Evolutionary conservation across 192 early-diverging fungal genomes (phyloP), one percentile per base, ranked within the genome.

Genomic region (Chytriomyces hyalinus): DNA sequence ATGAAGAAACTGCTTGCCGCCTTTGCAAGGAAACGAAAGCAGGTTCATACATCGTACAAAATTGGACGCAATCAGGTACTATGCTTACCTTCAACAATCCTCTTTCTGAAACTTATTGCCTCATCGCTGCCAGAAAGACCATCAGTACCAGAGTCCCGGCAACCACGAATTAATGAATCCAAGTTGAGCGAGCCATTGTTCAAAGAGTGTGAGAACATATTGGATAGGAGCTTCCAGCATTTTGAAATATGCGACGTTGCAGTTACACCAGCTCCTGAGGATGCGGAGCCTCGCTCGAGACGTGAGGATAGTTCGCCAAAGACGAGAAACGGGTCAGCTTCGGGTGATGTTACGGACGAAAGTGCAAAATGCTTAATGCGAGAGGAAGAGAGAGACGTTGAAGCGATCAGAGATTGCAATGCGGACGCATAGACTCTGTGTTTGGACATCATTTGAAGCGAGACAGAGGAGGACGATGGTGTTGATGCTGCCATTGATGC

Each of bases 171-270:
- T 65, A 15, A 22, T 65, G n/a, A 6, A n/a, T 13, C 11, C 63
- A n/a, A 65, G 26, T 3, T 11, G 11, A 17, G 28, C 3, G 11
- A 26, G 50, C 70, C 10, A n/a, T 51, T 1, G 13, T 22, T n/a
- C 53, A 17, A 17, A 36, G 17, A n/a, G 26, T 13, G 11, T 71
- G 49, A 74, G 66, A 75, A 75, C 61, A 75, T 75, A 44, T 66
- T 17, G 11, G 9, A n/a, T 0, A 75, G 78, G n/a, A 88, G 63
- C 22, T 70, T 53, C 88, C 84, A 87, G 65, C 80, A 80, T 8
- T 83, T 79, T 36, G 36, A 20, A 22, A 75, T 22, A 26, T 75
- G 73, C 8, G 47, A 36, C 8, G 69, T 8, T 24, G 69, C 9
- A 4, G 47, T 9, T 4, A 61, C 4, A 17, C 20, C 28, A 46